Percentiles rank a stretch among this genome's conserved stretches.
These are phyloP conservation scores for Arabidopsis suecica DNA, from an alignment of 345 rosid genomes.

Conservation along the genomic window DNA sequence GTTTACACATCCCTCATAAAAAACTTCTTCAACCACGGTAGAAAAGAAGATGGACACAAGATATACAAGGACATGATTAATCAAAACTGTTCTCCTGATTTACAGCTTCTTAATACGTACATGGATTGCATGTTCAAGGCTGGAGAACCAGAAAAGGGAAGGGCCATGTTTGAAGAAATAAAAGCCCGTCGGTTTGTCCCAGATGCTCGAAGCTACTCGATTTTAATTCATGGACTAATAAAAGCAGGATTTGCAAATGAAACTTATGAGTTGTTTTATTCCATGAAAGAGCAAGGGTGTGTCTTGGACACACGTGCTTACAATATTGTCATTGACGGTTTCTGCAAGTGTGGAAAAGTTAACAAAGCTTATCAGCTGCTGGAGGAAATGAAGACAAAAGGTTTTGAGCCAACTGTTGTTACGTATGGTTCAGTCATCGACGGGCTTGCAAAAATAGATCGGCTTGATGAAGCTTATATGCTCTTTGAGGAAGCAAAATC, in stretches of 20 bases:
- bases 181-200: conserved; percentile 71
- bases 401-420: conserved; percentile 80
- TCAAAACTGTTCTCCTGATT: conserved; percentile 72
- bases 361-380: conserved; percentile 89
- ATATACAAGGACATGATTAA: conserved; percentile 82
- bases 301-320: conserved; percentile 82
- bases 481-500: conserved; percentile 97
- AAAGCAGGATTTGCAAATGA: conserved; percentile 89
- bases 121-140: conserved; percentile 96
- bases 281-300: conserved; percentile 94
- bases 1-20: conserved; percentile 83
- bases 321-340: conserved; percentile 85
- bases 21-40: conserved; percentile 77
- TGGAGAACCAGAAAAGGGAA: conserved; percentile 84
- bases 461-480: conserved; percentile 98
- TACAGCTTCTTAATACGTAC: conserved; percentile 79
- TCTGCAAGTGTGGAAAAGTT: conserved; percentile 94
- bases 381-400: conserved; percentile 92
- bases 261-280: conserved; percentile 74
- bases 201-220: conserved; percentile 80
- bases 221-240: conserved; percentile 76
- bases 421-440: conserved; percentile 91
- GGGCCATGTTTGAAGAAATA: conserved; percentile 82
- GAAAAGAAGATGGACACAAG: conserved; percentile 97
- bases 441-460: conserved; percentile 88